phyloP scores from a whole-genome alignment of 208 protist genomes.

The Trypanosoma congolense region DNA sequence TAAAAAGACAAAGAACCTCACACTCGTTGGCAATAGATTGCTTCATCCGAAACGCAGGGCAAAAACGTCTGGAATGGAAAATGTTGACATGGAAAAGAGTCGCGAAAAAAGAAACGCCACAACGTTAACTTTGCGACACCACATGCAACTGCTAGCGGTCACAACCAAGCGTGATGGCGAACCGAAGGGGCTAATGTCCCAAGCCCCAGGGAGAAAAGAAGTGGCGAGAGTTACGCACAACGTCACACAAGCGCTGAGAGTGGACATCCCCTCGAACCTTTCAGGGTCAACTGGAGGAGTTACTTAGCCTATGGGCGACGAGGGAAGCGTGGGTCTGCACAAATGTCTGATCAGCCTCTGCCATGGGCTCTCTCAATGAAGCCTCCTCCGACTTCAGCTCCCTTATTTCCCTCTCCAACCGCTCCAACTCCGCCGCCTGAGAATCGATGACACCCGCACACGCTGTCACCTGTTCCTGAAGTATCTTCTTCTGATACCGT shows the following conservation, averaged over 20 bases:
- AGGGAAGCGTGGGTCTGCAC: conserved; percentile 73
- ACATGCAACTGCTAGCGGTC: too few species aligned
- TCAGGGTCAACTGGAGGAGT: conserved; percentile 9
- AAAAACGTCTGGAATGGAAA: too few species aligned
- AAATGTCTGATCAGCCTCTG: conserved; percentile 61
- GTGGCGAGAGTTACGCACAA: too few species aligned
- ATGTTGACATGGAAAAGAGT: too few species aligned
- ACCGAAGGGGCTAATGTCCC: too few species aligned
- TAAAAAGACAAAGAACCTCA: too few species aligned
- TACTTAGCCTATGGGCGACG: conserved; percentile 30
- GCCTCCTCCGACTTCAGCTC: conserved; percentile 37
- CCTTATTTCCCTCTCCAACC: conserved; percentile 36
- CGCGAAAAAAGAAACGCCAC: too few species aligned
- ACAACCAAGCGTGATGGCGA: too few species aligned
- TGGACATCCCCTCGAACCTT: conserved; percentile 8
- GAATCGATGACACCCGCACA: conserved; percentile 51
- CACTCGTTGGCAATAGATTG: too few species aligned
- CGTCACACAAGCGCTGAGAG: conserved; percentile 14
- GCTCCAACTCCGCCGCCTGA: conserved; percentile 49
- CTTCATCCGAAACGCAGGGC: too few species aligned
- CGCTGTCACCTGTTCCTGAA: conserved; percentile 52
- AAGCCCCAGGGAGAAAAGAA: too few species aligned
- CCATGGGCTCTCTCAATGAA: conserved; percentile 33
- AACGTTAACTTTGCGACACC: too few species aligned
- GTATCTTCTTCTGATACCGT: conserved; percentile 38